Conservation (phyloP, 257 asterid species). For the Cynanchum wilfordii region DNA sequence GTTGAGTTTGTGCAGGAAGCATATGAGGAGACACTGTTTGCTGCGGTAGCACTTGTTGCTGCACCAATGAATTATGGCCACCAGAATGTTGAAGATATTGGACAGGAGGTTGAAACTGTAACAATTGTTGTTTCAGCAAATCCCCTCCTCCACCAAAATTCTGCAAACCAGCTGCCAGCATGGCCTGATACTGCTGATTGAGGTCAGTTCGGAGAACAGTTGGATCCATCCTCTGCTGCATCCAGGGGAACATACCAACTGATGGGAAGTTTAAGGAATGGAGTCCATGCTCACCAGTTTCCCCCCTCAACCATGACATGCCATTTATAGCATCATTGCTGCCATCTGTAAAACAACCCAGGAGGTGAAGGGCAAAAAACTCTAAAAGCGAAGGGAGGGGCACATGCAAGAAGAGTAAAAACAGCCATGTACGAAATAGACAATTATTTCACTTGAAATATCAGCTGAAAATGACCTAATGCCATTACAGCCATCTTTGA, state of each 20-base stretch:
- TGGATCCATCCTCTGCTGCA: constrained; percentile 83
- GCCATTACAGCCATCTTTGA: neutral
- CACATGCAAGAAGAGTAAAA: neutral
- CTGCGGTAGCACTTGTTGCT: constrained; percentile 44
- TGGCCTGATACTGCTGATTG: constrained; percentile 78
- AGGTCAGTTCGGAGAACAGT: constrained; percentile 55
- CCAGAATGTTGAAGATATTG: constrained; percentile 62
- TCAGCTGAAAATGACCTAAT: neutral
- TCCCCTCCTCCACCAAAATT: constrained; percentile 61
- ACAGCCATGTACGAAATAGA: neutral
- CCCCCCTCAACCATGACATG: constrained; percentile 84
- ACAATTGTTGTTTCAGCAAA: constrained; percentile 54
- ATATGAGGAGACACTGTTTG: constrained; percentile 43
- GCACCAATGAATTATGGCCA: constrained; percentile 40
- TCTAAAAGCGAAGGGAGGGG: neutral
- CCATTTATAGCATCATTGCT: constrained; percentile 63
- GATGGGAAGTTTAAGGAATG: constrained; percentile 63
- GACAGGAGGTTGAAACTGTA: constrained; percentile 75
- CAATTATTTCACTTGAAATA: neutral
- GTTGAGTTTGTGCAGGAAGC: constrained; percentile 61
- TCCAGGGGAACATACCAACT: constrained; percentile 70
- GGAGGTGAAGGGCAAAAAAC: neutral
- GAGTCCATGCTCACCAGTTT: constrained; percentile 66
- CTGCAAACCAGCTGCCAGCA: constrained; percentile 64
- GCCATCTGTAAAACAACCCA: constrained; percentile 43